Evolutionary conservation across 2,329 filamentous ascomycete species (phyloP).

Genomic region (Fusarium subtropicale): DNA sequence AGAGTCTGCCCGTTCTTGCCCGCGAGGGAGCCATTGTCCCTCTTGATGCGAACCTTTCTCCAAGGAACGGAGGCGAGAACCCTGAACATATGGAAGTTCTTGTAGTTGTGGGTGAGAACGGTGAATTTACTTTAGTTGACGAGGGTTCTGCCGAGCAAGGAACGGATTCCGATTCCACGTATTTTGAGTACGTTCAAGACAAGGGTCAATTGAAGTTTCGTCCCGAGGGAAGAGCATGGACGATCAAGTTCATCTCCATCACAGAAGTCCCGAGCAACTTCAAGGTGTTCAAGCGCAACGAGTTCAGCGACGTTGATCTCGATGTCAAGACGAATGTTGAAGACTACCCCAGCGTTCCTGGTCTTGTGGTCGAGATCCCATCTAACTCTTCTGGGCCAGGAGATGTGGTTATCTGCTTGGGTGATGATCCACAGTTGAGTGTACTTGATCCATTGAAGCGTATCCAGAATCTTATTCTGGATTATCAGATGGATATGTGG

Average conservation of each 20-base stretch:
- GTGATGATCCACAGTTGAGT: constrained; percentile 18
- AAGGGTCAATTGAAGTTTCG: constrained; percentile 16
- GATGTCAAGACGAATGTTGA: constrained; percentile 18
- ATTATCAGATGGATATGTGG: constrained; percentile 47
- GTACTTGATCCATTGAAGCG: constrained; percentile 29
- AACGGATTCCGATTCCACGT: background rate
- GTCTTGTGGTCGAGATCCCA: constrained; percentile 27
- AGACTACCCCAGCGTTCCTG: constrained; percentile 25
- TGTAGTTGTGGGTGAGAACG: constrained; percentile 61
- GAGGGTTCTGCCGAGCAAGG: constrained; percentile 55
- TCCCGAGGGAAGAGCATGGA: constrained; percentile 20
- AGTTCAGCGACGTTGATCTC: background rate
- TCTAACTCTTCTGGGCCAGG: background rate
- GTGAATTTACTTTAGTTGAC: constrained; percentile 57
- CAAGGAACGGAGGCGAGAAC: constrained; percentile 60
- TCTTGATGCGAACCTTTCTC: constrained; percentile 58
- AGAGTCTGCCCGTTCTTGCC: constrained; percentile 65
- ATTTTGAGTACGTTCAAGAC: constrained; percentile 16
- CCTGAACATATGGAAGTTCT: constrained; percentile 62
- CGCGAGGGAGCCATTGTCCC: constrained; percentile 69
- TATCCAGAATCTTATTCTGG: constrained; percentile 37
- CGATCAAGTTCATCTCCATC: constrained; percentile 35
- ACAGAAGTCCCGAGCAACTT: background rate
- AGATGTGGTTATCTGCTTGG: constrained; percentile 10
- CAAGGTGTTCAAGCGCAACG: constrained; percentile 2